These are phyloP conservation scores for Schizopora paradoxa DNA, from an alignment of 1,284 basidiomycete genomes.

Conservation along the genomic window DNA sequence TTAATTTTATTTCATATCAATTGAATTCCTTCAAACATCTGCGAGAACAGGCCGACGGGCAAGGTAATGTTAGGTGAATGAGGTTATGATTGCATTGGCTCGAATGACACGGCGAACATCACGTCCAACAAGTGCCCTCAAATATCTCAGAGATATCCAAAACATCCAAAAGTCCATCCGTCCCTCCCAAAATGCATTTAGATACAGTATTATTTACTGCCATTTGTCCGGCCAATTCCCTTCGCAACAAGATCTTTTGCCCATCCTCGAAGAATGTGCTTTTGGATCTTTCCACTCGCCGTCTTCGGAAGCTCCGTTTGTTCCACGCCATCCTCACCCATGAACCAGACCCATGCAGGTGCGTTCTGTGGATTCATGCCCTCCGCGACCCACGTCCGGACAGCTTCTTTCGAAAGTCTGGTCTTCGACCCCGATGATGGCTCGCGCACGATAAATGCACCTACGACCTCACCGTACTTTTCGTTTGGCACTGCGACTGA, in stretches of 20 bases:
- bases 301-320: constrained; percentile 73
- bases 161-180: no score
- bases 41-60: no score
- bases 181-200: no score
- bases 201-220: background rate
- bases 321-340: constrained; percentile 54
- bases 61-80: no score
- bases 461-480: constrained; percentile 73
- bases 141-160: no score
- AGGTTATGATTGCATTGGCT: no score
- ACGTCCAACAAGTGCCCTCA: no score
- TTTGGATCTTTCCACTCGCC: constrained; percentile 84
- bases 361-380: constrained; percentile 78
- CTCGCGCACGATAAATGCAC: constrained; percentile 65
- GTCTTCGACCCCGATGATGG: constrained; percentile 29
- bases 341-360: constrained; percentile 79
- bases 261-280: constrained; percentile 57
- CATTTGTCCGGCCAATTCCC: constrained; percentile 9
- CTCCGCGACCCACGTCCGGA: constrained; percentile 46
- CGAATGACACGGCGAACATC: no score
- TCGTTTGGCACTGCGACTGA: constrained; percentile 69
- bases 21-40: no score
- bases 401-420: constrained; percentile 42
- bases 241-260: constrained; percentile 17
- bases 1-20: no score